Conservation (phyloP, 495 filamentous ascomycete genomes). For the Talaromyces adpressus region DNA sequence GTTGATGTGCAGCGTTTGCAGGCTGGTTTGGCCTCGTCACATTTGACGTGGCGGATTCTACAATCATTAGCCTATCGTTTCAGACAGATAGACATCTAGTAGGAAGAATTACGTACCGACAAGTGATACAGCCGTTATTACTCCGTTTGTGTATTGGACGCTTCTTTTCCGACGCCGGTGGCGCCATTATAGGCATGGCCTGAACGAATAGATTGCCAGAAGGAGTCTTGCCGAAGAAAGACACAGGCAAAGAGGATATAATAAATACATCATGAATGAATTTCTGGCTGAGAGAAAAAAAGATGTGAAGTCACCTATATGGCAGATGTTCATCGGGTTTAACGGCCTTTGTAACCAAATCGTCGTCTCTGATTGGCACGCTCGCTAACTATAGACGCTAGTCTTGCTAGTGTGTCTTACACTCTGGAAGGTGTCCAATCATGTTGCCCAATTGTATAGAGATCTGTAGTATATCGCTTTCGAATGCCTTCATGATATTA, state of each 20-base stretch:
- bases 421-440: background rate
- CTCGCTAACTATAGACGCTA: background rate
- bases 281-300: no score
- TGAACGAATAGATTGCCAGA: background rate
- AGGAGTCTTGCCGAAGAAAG: no score
- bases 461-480: background rate
- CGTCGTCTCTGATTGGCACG: background rate
- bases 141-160: background rate
- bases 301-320: background rate
- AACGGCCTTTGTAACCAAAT: background rate
- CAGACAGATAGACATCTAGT: background rate
- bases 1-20: constrained; percentile 47
- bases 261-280: no score
- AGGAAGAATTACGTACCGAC: constrained; percentile 15
- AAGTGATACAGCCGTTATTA: constrained; percentile 43
- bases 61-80: background rate
- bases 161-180: background rate
- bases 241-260: no score
- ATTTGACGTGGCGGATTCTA: constrained; percentile 57
- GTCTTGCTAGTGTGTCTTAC: background rate
- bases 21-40: constrained; percentile 51
- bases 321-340: background rate
- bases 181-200: background rate
- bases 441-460: background rate
- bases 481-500: background rate